A percentile compares a stretch with the other conserved stretches of the same genome.
phyloP scores from a whole-genome alignment of 768 basidiomycete genomes.

The Myochromella boudieri region DNA sequence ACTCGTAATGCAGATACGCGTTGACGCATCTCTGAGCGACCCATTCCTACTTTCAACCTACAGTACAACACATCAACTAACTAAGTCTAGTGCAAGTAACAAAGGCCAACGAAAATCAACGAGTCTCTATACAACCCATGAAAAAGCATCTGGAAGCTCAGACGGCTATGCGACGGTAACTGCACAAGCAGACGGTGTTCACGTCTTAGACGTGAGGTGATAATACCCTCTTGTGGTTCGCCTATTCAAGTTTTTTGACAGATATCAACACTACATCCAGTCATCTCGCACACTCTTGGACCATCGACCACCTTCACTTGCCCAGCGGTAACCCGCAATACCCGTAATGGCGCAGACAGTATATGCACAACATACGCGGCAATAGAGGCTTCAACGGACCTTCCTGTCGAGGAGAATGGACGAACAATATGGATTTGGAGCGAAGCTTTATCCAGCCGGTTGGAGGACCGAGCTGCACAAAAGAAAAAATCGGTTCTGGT shows the following conservation, averaged over 20 bases:
- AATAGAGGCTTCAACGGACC: conserved; percentile 47
- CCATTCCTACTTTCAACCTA: conserved; percentile 39
- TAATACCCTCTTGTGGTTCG: conserved; percentile 2
- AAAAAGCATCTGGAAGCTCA: conserved; percentile 29
- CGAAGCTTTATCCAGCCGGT: conserved; percentile 43
- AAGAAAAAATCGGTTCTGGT: conserved; percentile 46
- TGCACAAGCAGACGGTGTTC: conserved; percentile 73
- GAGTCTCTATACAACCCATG: conserved; percentile 35
- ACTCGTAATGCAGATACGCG: too few species aligned
- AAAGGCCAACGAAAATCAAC: conserved; percentile 16
- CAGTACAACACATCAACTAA: conserved; percentile 27
- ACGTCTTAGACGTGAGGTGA: conserved; percentile 65
- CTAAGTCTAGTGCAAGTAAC: conserved; percentile 17
- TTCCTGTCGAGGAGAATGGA: conserved; percentile 37
- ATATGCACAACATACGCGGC: conserved; percentile 57
- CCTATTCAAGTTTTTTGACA: conserved; percentile 23
- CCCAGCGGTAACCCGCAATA: conserved; percentile 48
- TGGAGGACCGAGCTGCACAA: conserved; percentile 30
- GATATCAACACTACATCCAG: conserved; percentile 64
- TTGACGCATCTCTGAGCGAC: conserved; percentile 28
- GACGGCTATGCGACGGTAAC: conserved; percentile 68
- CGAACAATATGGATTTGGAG: conserved; percentile 65
- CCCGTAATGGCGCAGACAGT: conserved; percentile 30
- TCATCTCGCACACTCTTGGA: conserved; percentile 68
- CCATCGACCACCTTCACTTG: conserved; percentile 63